Evolutionary conservation across 1,139 yeast species (phyloP).

Genomic region (Saccharomyces pastorianus): DNA sequence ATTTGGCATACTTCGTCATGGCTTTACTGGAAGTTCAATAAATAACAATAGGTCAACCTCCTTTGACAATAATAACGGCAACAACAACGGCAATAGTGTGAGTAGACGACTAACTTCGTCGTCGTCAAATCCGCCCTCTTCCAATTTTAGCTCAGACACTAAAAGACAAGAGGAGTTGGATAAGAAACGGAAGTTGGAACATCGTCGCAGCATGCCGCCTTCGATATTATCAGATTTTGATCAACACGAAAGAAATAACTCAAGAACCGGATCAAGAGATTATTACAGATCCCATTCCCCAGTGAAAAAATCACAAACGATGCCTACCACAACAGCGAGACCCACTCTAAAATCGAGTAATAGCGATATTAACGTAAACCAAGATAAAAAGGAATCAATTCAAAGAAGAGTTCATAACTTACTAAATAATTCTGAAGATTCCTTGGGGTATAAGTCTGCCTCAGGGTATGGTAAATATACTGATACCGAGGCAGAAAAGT

Average conservation of each 20-base stretch:
- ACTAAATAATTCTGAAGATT: constrained; percentile 35
- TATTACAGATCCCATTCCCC: constrained; percentile 9
- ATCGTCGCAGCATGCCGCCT: constrained; percentile 1
- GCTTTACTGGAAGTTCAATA: constrained; percentile 10
- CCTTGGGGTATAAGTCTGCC: constrained; percentile 41
- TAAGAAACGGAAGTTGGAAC: neutral
- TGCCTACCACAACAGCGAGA: neutral
- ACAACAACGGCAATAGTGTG: neutral
- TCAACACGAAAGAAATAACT: constrained; percentile 5
- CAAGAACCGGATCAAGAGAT: constrained; percentile 2
- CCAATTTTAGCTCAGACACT: neutral
- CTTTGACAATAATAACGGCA: constrained; percentile 2
- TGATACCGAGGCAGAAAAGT: constrained; percentile 21
- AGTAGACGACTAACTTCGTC: neutral
- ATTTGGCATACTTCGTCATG: constrained; percentile 21
- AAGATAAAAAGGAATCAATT: constrained; percentile 34
- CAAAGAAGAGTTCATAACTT: constrained; percentile 51
- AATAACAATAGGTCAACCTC: constrained; percentile 7
- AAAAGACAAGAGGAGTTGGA: neutral
- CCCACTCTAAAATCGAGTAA: neutral
- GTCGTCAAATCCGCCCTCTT: neutral
- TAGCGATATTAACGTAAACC: constrained; percentile 5
- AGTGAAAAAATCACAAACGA: neutral
- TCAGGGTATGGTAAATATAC: constrained; percentile 54
- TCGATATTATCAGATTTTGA: constrained; percentile 6